Base-by-base conservation (phyloP, 177 flowering plant species). In the Tripterygium wilfordii region DNA sequence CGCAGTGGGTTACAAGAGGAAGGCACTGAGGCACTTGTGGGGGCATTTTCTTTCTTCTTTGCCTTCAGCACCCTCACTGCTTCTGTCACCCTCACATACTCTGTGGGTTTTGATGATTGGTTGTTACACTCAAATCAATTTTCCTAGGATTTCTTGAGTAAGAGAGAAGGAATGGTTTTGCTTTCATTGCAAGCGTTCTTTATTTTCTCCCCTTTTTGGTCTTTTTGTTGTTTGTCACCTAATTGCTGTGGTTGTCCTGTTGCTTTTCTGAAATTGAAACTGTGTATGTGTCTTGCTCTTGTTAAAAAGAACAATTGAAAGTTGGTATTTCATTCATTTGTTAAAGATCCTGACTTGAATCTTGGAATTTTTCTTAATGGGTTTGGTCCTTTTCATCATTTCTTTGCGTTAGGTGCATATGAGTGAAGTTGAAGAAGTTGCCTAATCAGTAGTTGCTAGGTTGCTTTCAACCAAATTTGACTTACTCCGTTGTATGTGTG, bases 91-190 rank as follows among this genome's bases (percentile, higher is more conserved):
- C 17, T 49, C 10, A 28, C 27, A 36, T 58, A 16, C 3, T 36
- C 1, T 5, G 17, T 2, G 18, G 39, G 19, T 15, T 36, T 36
- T 20, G 1, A 20, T n/a, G 1, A 10, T n/a, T 19, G n/a, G n/a
- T n/a, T n/a, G n/a, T n/a, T n/a, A n/a, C n/a, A n/a, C n/a, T n/a
- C n/a, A n/a, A n/a, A n/a, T n/a, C n/a, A n/a, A n/a, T n/a, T n/a
- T n/a, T n/a, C n/a, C n/a, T n/a, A n/a, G n/a, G n/a, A n/a, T 53
- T 45, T 15, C n/a, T 59, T 64, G 80, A 73, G 83, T 79, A 61
- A 46, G 41, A 42, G 32, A 49, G 64, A 73, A 79, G 77, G 48
- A 56, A 74, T 29, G 53, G 44, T 47, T 49, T 75, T 71, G 64
- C 82, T 76, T 74, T 46, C 37, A 42, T 63, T 68, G 48, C 53